Percentiles rank a stretch among this genome's conserved stretches.
Conservation (phyloP, 371 early-diverging fungal genomes). For the Batrachochytrium dendrobatidis region DNA sequence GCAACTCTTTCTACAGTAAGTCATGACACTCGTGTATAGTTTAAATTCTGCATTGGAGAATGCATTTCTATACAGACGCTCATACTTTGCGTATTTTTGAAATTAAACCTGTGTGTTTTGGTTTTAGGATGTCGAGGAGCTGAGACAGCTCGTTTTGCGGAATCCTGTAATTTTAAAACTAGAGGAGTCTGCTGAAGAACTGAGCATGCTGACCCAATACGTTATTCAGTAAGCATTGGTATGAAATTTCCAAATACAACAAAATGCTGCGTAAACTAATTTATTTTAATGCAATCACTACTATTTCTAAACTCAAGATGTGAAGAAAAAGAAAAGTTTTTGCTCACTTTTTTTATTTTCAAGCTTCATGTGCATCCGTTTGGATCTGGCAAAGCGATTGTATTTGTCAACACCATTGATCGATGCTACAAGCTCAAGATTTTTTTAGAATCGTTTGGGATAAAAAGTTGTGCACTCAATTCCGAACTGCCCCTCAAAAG, state of each 20-base stretch:
- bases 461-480: conserved; percentile 83
- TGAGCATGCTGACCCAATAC: conserved; percentile 69
- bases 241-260: neutral
- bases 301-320: conserved; percentile 40
- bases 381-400: conserved; percentile 80
- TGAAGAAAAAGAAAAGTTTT: conserved; percentile 79
- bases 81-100: conserved; percentile 6
- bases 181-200: conserved; percentile 53
- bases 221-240: conserved; percentile 42
- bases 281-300: too few relatives aligned
- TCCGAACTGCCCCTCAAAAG: conserved; percentile 85
- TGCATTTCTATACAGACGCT: conserved; percentile 7
- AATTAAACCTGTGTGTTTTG: too few relatives aligned
- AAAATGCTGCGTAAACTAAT: neutral
- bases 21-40: too few relatives aligned
- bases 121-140: conserved; percentile 63
- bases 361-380: conserved; percentile 67
- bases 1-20: conserved; percentile 58
- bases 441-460: conserved; percentile 92
- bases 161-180: conserved; percentile 79
- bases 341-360: conserved; percentile 81
- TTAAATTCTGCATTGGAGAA: conserved; percentile 28
- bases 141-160: conserved; percentile 74
- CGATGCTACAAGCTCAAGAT: conserved; percentile 85
- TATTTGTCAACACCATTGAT: conserved; percentile 92